These are phyloP conservation scores for Xylariaceae sp. DNA, from an alignment of 2,329 filamentous ascomycete species.

Conservation along the genomic window DNA sequence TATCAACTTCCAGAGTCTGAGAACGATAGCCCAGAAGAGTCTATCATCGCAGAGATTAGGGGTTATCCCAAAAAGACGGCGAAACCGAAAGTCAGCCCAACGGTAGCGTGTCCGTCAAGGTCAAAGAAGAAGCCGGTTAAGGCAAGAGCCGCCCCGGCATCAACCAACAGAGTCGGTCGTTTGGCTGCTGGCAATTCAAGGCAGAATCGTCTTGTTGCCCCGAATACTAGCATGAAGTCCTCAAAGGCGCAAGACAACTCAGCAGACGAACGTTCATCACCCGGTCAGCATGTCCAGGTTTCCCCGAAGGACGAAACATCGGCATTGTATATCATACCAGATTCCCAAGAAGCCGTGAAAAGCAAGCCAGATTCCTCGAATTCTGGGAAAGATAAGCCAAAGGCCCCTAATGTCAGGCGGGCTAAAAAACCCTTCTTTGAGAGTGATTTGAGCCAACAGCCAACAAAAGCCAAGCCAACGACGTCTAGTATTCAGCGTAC, in stretches of 20 bases:
- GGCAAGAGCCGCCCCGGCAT: neutral
- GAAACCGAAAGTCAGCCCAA: conserved; percentile 3
- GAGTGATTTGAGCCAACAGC: neutral
- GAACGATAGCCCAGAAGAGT: conserved; percentile 1
- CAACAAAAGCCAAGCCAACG: neutral
- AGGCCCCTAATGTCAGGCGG: conserved; percentile 2
- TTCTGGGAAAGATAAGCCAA: neutral
- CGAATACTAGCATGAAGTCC: neutral
- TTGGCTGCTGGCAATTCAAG: neutral
- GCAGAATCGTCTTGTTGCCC: neutral
- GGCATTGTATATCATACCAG: neutral
- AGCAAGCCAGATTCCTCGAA: neutral
- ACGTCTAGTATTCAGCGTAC: neutral
- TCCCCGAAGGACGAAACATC: neutral
- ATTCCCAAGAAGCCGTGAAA: neutral
- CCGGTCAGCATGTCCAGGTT: neutral
- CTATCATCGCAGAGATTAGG: neutral
- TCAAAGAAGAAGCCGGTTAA: conserved; percentile 8
- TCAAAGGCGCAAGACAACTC: neutral
- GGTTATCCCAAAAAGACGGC: neutral
- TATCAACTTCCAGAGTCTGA: conserved; percentile 14
- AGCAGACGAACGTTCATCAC: neutral
- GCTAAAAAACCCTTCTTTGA: conserved; percentile 12
- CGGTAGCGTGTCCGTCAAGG: neutral
- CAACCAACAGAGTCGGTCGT: neutral